Base-by-base conservation (phyloP, 2,329 filamentous ascomycete species). In the Seiridium cupressi region DNA sequence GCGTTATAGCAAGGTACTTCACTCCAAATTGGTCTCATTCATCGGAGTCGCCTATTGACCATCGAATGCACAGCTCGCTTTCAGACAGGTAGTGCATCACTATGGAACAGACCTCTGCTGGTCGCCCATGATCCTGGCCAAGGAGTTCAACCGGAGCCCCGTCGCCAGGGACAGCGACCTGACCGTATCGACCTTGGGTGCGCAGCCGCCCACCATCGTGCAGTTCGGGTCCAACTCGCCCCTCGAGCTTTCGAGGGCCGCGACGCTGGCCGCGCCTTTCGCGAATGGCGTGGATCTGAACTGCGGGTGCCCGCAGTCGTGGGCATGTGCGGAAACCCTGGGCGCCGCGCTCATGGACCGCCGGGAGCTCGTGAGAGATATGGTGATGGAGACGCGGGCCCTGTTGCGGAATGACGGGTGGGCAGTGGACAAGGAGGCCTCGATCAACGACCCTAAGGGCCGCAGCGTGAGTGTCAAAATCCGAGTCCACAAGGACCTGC, bases 271-370 rank as follows among this genome's bases (percentile, higher is more conserved):
- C 2, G 83, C 81, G 0, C 87, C 88, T 2, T 85, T 77, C 69
- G 83, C 85, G 57, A 82, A 82, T 66, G 89, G 89, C 63, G 81
- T 91, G 3, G 87, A 91, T 66, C 77, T 91, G 46, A 91, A 91
- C 75, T 91, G 89, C 71, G 89, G 89, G 9, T 91, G 89, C 68
- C 89, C 89, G 6, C 89, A 91, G 73, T 84, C 84, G 5, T 91
- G 89, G 89, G 88, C 89, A 0, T 89, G 89, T 67, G 84, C 87
- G 47, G 86, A 88, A 71, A 84, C 79, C 1, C 78, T 91, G 3
- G 89, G 89, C 4, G 89, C 88, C 4, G 86, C 86, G n/a, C 76
- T 91, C 40, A 90, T 91, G 87, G 80, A 85, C 49, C 76, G 80
- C 55, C 82, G 86, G 7, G 84, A 86, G 64, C 77, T 89, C 3